Base-by-base conservation (phyloP, 163 green algal genomes). In the Smithsoniella earleae region DNA sequence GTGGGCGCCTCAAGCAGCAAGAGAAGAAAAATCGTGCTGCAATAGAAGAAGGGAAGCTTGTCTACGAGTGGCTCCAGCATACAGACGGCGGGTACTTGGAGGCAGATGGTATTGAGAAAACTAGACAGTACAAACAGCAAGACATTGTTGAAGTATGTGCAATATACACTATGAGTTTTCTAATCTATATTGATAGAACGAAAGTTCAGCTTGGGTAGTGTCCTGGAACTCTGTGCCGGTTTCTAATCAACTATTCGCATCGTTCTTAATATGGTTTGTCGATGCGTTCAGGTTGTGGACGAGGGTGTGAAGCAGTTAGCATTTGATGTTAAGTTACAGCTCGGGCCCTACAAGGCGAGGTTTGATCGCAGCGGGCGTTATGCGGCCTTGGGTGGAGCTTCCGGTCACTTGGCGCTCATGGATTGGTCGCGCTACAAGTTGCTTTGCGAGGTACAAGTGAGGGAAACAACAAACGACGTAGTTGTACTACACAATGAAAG, bases 401-500 rank as follows among this genome's bases (percentile, higher is more conserved):
- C 86, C 76, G 94, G 94, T 0, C 93, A 98, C 79, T 77, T 98
- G 16, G 91, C 90, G 1, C 58, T 97, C 36, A 83, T 96, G 81
- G 90, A 97, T 74, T 97, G 91, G 91, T 76, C 89, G 66, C 75
- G 76, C 2, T 36, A 58, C 8, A 75, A 88, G 18, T 76, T 92
- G 16, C 73, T 94, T 6, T 93, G 82, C 74, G 93, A 98, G 75
- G 74, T 97, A 31, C 89, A 97, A 81, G 89, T 97, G 2, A 75
- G 75, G 25, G 93, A 98, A 79, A 94, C 86, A 13, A 82, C 86
- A 33, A 82, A 85, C 28, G 90, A 95, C 64, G 89, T 95, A 5
- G 78, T 74, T 5, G 93, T 98, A 58, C 82, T 99, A 73, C 94
- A 99, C 90, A 97, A 96, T 77, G 89, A 97, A 74, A 78, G 81